Evolutionary conservation across 177 flowering plant species (phyloP).

Genomic region (Tripterygium wilfordii): DNA sequence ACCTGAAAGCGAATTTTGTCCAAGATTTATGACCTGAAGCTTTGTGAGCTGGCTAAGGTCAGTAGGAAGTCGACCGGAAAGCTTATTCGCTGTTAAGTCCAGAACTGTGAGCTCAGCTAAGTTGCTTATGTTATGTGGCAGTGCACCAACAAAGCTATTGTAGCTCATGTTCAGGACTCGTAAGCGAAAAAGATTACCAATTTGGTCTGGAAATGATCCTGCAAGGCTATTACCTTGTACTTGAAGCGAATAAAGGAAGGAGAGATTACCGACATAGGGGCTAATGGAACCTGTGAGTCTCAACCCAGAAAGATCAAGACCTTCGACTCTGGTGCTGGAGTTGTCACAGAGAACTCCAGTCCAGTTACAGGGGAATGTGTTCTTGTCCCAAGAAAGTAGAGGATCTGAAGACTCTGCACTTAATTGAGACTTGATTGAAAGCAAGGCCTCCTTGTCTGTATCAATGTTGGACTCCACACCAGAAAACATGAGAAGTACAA

Average conservation of each 20-base stretch:
- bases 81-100: conserved; percentile 15
- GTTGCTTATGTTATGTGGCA: conserved; percentile 19
- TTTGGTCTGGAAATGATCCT: conserved; percentile 21
- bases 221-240: conserved; percentile 21
- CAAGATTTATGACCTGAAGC: conserved; percentile 22
- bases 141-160: conserved; percentile 16
- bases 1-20: conserved; percentile 23
- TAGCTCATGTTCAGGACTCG: conserved; percentile 23
- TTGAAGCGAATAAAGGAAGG: conserved; percentile 23
- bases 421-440: conserved; percentile 15
- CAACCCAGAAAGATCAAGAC: conserved; percentile 16
- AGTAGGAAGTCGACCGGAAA: conserved; percentile 19
- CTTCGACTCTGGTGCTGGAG: conserved; percentile 14
- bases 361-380: conserved; percentile 29
- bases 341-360: conserved; percentile 24
- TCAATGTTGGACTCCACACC: not conserved
- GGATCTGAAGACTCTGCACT: conserved; percentile 2
- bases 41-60: conserved; percentile 11
- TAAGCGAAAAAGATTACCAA: conserved; percentile 20
- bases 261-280: too few species aligned
- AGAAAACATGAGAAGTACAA: too few species aligned
- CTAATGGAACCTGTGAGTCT: conserved; percentile 18
- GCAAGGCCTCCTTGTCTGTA: conserved; percentile 24
- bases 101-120: conserved; percentile 12
- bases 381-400: conserved; percentile 20